Conservation (phyloP, 176 grass and related monocot species). For the Oryza australiensis region DNA sequence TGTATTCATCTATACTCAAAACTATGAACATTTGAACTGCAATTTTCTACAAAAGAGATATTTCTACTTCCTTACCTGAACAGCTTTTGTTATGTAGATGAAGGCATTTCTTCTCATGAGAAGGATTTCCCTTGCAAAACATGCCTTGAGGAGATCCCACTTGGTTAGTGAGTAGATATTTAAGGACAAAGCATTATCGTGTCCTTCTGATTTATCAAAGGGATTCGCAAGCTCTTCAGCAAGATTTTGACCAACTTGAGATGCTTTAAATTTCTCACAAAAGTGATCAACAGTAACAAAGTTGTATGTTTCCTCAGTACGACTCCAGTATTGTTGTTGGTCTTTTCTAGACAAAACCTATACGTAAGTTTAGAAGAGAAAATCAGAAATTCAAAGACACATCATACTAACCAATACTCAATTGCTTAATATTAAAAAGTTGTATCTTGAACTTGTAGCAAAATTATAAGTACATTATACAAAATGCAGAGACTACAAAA, state of each 20-base stretch:
- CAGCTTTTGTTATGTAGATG: slow-evolving; percentile 60
- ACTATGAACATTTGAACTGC: too few species aligned
- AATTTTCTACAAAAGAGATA: background rate
- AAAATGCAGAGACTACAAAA: slow-evolving; percentile 15
- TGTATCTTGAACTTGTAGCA: background rate
- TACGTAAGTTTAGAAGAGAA: background rate
- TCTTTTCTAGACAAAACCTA: slow-evolving; percentile 79
- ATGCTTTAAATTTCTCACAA: slow-evolving; percentile 48
- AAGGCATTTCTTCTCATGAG: slow-evolving; percentile 76
- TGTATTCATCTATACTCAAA: too few species aligned
- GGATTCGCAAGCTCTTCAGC: background rate
- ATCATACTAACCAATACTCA: background rate
- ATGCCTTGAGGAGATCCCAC: slow-evolving; percentile 71
- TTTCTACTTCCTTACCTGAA: slow-evolving; percentile 35
- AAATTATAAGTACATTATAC: background rate
- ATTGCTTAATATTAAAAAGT: background rate
- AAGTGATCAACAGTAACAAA: slow-evolving; percentile 58
- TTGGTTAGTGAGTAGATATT: slow-evolving; percentile 64
- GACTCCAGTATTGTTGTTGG: slow-evolving; percentile 62
- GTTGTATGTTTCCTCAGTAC: too few species aligned
- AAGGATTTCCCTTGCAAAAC: slow-evolving; percentile 62
- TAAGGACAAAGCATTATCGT: slow-evolving; percentile 56
- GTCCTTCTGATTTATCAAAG: slow-evolving; percentile 46
- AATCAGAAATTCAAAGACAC: background rate
- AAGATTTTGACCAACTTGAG: slow-evolving; percentile 50